Base-by-base conservation (phyloP, 2,329 filamentous ascomycete species). In the Paecilomyces variotii region DNA sequence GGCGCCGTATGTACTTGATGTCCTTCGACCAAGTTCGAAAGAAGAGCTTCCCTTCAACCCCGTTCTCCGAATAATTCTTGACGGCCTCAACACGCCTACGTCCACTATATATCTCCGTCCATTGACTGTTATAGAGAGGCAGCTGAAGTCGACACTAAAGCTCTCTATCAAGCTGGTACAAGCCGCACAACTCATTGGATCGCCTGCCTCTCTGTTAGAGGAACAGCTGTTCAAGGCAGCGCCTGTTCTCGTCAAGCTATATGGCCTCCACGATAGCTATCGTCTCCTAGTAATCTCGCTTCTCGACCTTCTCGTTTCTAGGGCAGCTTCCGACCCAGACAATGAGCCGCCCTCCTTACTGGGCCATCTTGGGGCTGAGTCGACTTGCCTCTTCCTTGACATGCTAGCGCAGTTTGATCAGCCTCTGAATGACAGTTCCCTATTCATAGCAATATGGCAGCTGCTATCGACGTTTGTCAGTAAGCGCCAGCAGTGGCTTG, bases 401-500 rank as follows among this genome's bases (percentile, higher is more conserved):
- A 79, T 94, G 4, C 77, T 97, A 5, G 87, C 89, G 3, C 83
- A 85, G 60, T 80, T 97, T 27, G 90, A 93, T 64, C 86, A 85
- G 64, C 91, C 92, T 2, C 83, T 94, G 59, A 80, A 83, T 56
- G 80, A 91, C 64, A 75, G 82, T 1, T 72, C 79, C 4, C 84
- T 91, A 57, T 84, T 88, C 49, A 82, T 84, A 50, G 80, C 81
- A 6, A 87, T 91, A 24, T 99, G 93, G 94, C 85, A 84, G 58
- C 87, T 99, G 68, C 85, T 97, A 56, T 89, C 92, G 2, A 87
- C 88, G 2, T 87, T 97, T 53, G 84, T 99, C 60, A 88, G 89
- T 64, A 92, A 91, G 70, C 87, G 91, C 62, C 94, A 99, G 71
- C 92, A 96, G 69, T 97, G 93, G 90, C 90, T 99, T 78, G 90